Evolutionary conservation across 192 early-diverging fungal genomes (phyloP).

Genomic region (Podochytrium sp.): DNA sequence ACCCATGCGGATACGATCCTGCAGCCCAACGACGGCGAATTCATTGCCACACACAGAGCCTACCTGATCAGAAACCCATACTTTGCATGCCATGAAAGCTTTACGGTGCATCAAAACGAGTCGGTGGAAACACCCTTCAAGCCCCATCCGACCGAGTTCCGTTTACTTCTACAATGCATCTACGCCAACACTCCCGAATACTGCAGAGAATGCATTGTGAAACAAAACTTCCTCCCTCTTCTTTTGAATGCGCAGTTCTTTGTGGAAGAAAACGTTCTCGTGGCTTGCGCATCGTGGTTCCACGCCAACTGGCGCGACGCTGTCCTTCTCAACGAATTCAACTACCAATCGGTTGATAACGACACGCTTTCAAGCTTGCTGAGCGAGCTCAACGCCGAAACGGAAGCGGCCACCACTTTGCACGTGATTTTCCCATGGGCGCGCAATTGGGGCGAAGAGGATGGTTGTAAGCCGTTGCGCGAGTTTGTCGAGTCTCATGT

Average conservation of each 20-base stretch:
- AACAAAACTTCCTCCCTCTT: no score
- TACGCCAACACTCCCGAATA: no score
- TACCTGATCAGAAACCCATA: neutral
- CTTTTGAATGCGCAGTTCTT: no score
- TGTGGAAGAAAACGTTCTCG: no score
- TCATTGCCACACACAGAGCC: neutral
- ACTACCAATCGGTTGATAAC: neutral
- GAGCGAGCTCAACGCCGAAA: neutral
- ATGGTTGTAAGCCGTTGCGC: neutral
- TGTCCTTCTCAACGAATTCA: neutral
- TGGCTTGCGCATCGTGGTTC: neutral
- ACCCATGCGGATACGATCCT: neutral
- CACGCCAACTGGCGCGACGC: neutral
- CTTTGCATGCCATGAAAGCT: neutral
- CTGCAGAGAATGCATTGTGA: no score
- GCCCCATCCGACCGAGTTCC: no score
- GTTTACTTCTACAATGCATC: no score
- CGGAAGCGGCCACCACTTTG: neutral
- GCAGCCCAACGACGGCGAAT: neutral
- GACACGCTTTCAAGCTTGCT: neutral
- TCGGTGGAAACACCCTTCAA: neutral
- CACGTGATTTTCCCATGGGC: neutral
- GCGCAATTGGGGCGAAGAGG: neutral
- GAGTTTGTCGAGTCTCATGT: neutral
- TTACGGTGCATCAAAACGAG: neutral